Conservation (phyloP, 2,329 filamentous ascomycete species). For the Sclerotinia minor region DNA sequence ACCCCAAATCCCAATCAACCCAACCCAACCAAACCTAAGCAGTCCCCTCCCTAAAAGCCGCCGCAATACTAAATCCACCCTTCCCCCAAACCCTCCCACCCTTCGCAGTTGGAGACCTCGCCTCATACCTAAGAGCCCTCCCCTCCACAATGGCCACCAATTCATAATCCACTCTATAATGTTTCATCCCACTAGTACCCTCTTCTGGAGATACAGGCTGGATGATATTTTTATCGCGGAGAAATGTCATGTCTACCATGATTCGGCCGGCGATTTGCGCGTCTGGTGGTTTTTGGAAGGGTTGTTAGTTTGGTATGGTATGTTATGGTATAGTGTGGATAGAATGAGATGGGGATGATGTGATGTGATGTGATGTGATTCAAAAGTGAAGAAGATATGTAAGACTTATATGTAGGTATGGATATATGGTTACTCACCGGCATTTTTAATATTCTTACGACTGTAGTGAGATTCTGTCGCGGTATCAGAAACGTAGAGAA, state of each 20-base stretch:
- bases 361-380: no score
- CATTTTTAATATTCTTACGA: conserved; percentile 23
- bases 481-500: conserved; percentile 30
- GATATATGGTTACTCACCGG: conserved; percentile 17
- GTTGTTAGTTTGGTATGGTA: background rate
- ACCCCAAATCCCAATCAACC: no score
- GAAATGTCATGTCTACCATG: conserved; percentile 31
- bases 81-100: conserved; percentile 5
- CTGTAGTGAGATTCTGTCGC: conserved; percentile 26
- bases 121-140: conserved; percentile 31
- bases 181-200: conserved; percentile 8
- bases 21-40: background rate
- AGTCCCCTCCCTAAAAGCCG: conserved; percentile 31
- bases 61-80: conserved; percentile 32
- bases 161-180: conserved; percentile 31
- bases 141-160: conserved; percentile 31
- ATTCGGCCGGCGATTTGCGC: conserved; percentile 29
- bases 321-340: no score
- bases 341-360: no score
- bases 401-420: no score
- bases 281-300: conserved; percentile 19
- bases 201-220: conserved; percentile 10
- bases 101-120: conserved; percentile 25
- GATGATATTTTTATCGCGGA: conserved; percentile 28
- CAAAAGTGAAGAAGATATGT: no score